Conservation (phyloP, 148 eudicot genomes). For the Vaccinium vitisidaea region DNA sequence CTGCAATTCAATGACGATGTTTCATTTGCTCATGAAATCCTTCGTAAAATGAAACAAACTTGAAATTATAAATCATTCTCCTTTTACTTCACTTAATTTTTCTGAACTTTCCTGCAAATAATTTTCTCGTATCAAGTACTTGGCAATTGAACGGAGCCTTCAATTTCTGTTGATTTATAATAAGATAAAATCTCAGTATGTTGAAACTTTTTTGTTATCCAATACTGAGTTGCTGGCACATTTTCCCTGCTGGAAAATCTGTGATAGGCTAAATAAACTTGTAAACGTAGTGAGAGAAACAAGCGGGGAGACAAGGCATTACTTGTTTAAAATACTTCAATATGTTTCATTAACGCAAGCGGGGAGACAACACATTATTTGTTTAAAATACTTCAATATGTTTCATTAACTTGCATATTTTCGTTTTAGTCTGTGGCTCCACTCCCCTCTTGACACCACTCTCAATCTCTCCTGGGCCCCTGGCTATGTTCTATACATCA, state of each 20-base stretch:
- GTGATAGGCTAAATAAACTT: background rate
- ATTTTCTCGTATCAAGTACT: background rate
- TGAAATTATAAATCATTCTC: background rate
- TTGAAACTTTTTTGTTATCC: background rate
- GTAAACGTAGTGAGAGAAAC: too few species aligned
- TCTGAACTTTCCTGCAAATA: background rate
- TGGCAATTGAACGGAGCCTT: background rate
- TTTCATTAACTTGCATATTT: too few species aligned
- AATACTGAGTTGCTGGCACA: background rate
- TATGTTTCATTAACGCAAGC: too few species aligned
- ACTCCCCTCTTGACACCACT: background rate
- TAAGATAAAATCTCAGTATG: background rate
- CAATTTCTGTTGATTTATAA: background rate
- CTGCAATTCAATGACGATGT: background rate
- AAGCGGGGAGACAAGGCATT: too few species aligned
- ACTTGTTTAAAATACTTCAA: background rate
- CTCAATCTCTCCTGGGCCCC: background rate
- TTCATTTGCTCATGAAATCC: background rate
- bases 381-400: background rate
- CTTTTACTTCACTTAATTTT: background rate
- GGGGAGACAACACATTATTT: too few species aligned
- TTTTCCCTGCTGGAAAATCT: slow-evolving; percentile 3
- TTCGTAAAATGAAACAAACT: background rate
- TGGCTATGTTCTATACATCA: background rate
- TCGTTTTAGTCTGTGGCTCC: background rate